phyloP scores from a whole-genome alignment of 352 stramenopile genomes.

The Globisporangium mamillatum region DNA sequence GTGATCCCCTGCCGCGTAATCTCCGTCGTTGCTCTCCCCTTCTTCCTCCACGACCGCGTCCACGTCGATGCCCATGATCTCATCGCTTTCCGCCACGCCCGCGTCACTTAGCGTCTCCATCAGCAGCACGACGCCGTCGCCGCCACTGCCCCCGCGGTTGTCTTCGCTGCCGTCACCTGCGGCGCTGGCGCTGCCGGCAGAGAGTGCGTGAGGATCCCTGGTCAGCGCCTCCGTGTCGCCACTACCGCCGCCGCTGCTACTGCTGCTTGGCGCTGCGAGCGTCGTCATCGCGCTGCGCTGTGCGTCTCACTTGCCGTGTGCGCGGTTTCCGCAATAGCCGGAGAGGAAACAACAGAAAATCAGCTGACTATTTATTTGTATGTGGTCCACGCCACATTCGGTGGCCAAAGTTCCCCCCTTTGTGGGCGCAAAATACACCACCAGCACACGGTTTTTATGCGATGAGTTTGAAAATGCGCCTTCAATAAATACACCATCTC shows the following conservation, averaged over 20 bases:
- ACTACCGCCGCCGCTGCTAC: not conserved
- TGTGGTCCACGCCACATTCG: not conserved
- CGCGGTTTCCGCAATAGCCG: not conserved
- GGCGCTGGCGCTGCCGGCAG: not conserved
- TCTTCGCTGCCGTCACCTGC: not conserved
- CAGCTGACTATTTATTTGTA: constrained; percentile 7
- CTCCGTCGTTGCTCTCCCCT: constrained; percentile 10
- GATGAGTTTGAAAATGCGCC: not conserved
- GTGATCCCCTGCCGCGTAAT: not conserved
- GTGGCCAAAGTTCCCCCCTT: not conserved
- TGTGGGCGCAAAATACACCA: not conserved
- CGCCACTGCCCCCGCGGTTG: not conserved
- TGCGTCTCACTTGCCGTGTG: not conserved
- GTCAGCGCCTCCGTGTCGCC: not conserved
- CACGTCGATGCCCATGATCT: not conserved
- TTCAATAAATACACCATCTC: not conserved
- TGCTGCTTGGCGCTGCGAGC: constrained; percentile 8
- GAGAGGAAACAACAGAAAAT: constrained; percentile 3
- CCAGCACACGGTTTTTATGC: not conserved
- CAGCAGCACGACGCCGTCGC: not conserved
- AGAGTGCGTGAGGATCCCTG: not conserved
- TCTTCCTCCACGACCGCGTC: constrained; percentile 10
- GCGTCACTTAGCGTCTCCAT: not conserved
- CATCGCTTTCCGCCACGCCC: not conserved
- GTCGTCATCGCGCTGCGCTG: constrained; percentile 14